Percentiles rank a stretch among this genome's conserved stretches.
Conservation (phyloP, 2,329 filamentous ascomycete genomes). For the Neopestalotiopsis sp. region DNA sequence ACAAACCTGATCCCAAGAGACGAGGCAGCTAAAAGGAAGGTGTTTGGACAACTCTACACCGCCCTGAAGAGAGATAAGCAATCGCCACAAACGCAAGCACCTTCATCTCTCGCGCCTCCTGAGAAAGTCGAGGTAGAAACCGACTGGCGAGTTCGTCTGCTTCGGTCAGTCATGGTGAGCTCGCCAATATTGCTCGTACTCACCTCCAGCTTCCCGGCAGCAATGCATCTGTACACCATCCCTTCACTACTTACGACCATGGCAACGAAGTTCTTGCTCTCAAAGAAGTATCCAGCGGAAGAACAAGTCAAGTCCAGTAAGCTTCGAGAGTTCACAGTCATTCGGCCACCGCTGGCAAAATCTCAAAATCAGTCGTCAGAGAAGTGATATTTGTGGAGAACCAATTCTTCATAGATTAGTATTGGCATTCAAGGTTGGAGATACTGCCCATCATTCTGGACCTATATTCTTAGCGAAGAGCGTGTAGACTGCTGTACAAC, state of each 20-base stretch:
- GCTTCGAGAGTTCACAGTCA: slow-evolving; percentile 24
- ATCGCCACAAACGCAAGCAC: not conserved
- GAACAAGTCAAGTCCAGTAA: slow-evolving; percentile 24
- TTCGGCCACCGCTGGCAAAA: slow-evolving; percentile 22
- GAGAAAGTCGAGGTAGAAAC: not conserved
- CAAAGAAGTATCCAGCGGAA: slow-evolving; percentile 30
- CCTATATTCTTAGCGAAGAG: not conserved
- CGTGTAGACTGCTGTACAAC: not conserved
- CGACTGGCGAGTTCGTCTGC: not conserved
- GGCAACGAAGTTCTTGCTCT: slow-evolving; percentile 27
- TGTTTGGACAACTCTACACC: slow-evolving; percentile 9
- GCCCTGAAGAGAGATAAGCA: not conserved
- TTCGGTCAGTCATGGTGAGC: not conserved
- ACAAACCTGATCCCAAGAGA: slow-evolving; percentile 39
- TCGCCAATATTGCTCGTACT: slow-evolving; percentile 34
- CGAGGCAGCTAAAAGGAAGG: slow-evolving; percentile 16
- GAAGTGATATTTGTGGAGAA: not conserved
- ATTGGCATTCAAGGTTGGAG: too few species aligned
- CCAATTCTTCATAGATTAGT: not conserved
- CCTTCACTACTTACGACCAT: slow-evolving; percentile 35
- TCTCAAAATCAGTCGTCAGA: not conserved
- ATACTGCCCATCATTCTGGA: too few species aligned
- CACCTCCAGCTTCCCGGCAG: slow-evolving; percentile 45
- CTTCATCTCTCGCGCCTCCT: not conserved
- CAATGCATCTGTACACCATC: slow-evolving; percentile 51